Evolutionary conservation across 73 alveolate genomes (phyloP).

Genomic region (Tetrahymena thermophila): DNA sequence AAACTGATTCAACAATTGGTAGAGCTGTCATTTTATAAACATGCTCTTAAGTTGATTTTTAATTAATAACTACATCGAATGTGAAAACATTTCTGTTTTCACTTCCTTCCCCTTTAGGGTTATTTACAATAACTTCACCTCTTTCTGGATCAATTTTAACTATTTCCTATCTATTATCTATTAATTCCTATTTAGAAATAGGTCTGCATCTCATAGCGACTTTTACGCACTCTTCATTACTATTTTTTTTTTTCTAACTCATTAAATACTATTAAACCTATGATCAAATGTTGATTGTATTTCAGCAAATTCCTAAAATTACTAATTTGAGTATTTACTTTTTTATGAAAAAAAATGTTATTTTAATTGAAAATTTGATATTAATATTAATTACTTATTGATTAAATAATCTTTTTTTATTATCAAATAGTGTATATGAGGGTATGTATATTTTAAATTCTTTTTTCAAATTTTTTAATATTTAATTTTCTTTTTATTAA

Average conservation of each 20-base stretch:
- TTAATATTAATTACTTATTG: background rate
- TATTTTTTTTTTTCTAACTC: background rate
- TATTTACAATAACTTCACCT: slow-evolving; percentile 77
- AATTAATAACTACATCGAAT: slow-evolving; percentile 81
- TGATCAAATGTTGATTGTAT: background rate
- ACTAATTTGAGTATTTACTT: background rate
- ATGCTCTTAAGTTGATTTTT: slow-evolving; percentile 64
- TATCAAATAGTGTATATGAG: background rate
- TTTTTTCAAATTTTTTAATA: background rate
- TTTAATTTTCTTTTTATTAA: background rate
- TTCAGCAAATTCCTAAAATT: background rate
- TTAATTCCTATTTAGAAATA: slow-evolving; percentile 65
- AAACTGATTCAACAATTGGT: slow-evolving; percentile 87
- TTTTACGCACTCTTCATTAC: slow-evolving; percentile 74
- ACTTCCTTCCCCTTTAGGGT: slow-evolving; percentile 58
- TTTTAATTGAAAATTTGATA: background rate
- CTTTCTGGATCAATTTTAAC: slow-evolving; percentile 72
- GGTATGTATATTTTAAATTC: background rate
- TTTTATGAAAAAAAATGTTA: no score
- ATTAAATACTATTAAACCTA: background rate
- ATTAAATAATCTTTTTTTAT: background rate
- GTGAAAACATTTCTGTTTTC: slow-evolving; percentile 77
- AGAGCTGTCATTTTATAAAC: slow-evolving; percentile 81
- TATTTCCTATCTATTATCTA: slow-evolving; percentile 67
- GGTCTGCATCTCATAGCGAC: slow-evolving; percentile 95